Evolutionary conservation across 352 stramenopile species (phyloP), one percentile per base, ranked within the genome.

Genomic region (Phytophthora fragariae): DNA sequence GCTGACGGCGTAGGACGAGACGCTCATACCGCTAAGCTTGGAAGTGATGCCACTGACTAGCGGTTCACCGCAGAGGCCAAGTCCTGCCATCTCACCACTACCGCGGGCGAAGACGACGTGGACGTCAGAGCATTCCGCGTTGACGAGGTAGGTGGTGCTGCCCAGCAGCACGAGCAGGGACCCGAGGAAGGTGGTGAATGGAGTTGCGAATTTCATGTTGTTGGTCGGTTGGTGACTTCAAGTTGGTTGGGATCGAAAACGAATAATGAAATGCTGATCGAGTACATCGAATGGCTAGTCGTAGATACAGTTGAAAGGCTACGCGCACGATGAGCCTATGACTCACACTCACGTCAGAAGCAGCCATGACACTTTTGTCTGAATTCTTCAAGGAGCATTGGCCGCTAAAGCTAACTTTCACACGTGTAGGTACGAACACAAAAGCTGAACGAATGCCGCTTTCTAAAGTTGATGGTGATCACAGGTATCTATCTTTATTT

Each of bases 1-100:
- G 58, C 63, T 58, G 8, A 85, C 72, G 0, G 78, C 71, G 53
- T 82, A 85, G 11, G 69, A 75, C 11, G 64, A 76, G 24, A 84
- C 72, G 44, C 62, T 81, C 74, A 77, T 82, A 35, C 78, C 75
- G 5, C 10, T 10, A 14, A 84, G 68, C 10, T 61, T 65, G 7
- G 54, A 69, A 1, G 59, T 72, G 60, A 85, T 75, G 17, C 55
- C 72, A 11, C 56, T 74, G 27, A 79, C 68, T 12, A 85, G 65
- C 1, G 78, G 75, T 24, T 74, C 57, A 15, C 78, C 78, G 21
- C 64, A 74, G 15, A 76, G 71, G 5, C 78, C 78, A 12, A 83
- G 59, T 6, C 78, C 78, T 10, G 41, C 37, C 53, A 73, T 66
- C 55, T 85, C 72, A 11, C 59, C 58, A 12, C 65, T 85, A 14